Conservation (phyloP, 495 filamentous ascomycete species). For the Clavariopsis aquatica region DNA sequence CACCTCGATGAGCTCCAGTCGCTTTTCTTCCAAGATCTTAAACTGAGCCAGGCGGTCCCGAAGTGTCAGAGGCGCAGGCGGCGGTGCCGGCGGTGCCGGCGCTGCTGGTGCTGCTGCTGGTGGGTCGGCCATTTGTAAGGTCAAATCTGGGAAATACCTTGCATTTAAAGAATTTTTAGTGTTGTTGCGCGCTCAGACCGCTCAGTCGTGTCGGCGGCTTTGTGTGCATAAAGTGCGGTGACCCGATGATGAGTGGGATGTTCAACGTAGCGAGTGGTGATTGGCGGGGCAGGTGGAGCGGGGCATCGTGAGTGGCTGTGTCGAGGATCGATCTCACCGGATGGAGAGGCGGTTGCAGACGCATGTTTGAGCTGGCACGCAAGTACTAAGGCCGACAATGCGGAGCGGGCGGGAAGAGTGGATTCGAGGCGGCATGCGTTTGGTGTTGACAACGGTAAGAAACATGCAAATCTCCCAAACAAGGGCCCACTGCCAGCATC, state of each 20-base stretch:
- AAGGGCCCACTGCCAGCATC: background rate
- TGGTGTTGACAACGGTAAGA: background rate
- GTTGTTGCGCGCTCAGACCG: slow-evolving; percentile 7
- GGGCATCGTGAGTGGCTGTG: slow-evolving; percentile 18
- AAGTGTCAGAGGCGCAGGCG: slow-evolving; percentile 4
- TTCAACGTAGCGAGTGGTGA: slow-evolving; percentile 35
- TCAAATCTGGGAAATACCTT: slow-evolving; percentile 6
- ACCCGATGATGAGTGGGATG: slow-evolving; percentile 33
- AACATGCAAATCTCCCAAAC: background rate
- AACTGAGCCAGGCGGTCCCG: slow-evolving; percentile 36
- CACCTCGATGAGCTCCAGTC: slow-evolving; percentile 35
- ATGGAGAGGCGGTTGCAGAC: slow-evolving; percentile 3
- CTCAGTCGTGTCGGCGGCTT: slow-evolving; percentile 27
- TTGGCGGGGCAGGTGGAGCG: slow-evolving; percentile 17
- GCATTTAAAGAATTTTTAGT: slow-evolving; percentile 17
- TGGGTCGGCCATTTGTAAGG: slow-evolving; percentile 28
- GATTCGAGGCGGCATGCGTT: slow-evolving; percentile 7
- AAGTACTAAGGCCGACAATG: background rate
- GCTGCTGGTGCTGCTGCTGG: slow-evolving; percentile 3
- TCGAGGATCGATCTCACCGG: slow-evolving; percentile 26
- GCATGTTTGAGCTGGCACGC: slow-evolving; percentile 6
- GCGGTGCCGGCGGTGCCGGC: background rate
- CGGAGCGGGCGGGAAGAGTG: slow-evolving; percentile 5
- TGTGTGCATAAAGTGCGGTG: slow-evolving; percentile 34
- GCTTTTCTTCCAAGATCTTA: slow-evolving; percentile 36